Evolutionary conservation across 371 early-diverging fungal genomes (phyloP), one percentile per base, ranked within the genome.

Genomic region (Actinomortierella ambigua): DNA sequence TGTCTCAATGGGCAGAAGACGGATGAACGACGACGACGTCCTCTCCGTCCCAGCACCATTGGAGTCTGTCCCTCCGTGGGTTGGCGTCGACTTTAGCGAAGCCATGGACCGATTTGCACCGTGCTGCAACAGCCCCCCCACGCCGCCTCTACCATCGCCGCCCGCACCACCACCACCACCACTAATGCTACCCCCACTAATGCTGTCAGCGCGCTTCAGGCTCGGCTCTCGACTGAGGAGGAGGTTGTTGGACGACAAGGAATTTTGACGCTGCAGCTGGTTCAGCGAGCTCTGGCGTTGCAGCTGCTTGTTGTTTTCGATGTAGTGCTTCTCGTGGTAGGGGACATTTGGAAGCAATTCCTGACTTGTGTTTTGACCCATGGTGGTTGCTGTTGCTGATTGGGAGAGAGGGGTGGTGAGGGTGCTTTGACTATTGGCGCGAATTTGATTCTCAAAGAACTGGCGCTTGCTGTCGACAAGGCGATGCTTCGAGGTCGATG

Each of bases 291-390:
- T 65, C 58, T 70, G 70, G 3, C 70, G 70, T 23, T 61, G 65
- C 34, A 70, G 60, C 42, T 70, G 65, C 24, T 40, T 34, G 62
- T 70, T 60, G 18, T 65, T 70, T 18, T 48, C 61, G 48, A 54
- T 70, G 62, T 70, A 70, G 49, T 70, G 70, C 44, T 61, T 65
- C 52, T 41, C 53, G 27, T 70, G 70, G 40, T 70, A 70, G 34
- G 65, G 70, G 7, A 34, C 34, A 11, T 34, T 34, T 34, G 34
- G 34, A 4, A 11, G 34, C 11, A 34, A 11, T 23, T 65, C 70
- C 18, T 46, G 40, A 50, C 70, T 70, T 11, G 53, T 57, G 43
- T 61, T 70, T 40, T 70, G 70, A n/a, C 70, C 70, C 70, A 70
- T 69, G 24, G 18, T 57, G 46, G 46, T 17, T 5, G 46, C 17